These are phyloP conservation scores for Zygosaccharomyces sapae DNA, from an alignment of 1,139 yeast species.

Conservation along the genomic window DNA sequence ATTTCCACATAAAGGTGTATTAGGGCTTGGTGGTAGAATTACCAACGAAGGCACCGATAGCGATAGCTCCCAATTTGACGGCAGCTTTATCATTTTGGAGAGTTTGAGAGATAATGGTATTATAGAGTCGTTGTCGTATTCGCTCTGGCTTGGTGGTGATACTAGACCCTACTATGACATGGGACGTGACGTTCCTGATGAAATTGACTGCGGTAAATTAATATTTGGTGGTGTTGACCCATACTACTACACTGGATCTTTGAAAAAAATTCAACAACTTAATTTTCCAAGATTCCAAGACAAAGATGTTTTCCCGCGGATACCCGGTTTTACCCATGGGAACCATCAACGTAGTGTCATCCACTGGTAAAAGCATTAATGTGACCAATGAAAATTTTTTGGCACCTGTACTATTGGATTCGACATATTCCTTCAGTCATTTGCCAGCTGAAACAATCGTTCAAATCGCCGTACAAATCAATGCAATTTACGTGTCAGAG, in stretches of 20 bases:
- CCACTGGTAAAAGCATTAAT: constrained; percentile 41
- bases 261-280: constrained; percentile 47
- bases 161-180: constrained; percentile 7
- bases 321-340: constrained; percentile 59
- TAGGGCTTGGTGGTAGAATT: constrained; percentile 51
- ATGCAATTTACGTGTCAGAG: constrained; percentile 58
- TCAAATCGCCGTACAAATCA: constrained; percentile 66
- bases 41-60: constrained; percentile 14
- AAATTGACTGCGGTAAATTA: constrained; percentile 39
- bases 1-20: constrained; percentile 45
- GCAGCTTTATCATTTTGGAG: constrained; percentile 44
- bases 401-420: constrained; percentile 59
- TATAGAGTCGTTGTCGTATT: constrained; percentile 50
- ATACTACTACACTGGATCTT: constrained; percentile 43
- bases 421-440: constrained; percentile 50
- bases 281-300: constrained; percentile 40
- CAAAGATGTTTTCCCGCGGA: constrained; percentile 34
- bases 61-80: constrained; percentile 27
- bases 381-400: constrained; percentile 37
- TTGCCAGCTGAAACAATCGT: constrained; percentile 59
- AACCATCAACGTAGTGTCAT: constrained; percentile 46
- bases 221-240: constrained; percentile 60
- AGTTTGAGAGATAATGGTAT: constrained; percentile 36
- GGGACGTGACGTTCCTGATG: constrained; percentile 1
- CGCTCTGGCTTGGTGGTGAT: constrained; percentile 46